Conservation (phyloP, 345 rosid genomes). For the Eutrema japonicum region DNA sequence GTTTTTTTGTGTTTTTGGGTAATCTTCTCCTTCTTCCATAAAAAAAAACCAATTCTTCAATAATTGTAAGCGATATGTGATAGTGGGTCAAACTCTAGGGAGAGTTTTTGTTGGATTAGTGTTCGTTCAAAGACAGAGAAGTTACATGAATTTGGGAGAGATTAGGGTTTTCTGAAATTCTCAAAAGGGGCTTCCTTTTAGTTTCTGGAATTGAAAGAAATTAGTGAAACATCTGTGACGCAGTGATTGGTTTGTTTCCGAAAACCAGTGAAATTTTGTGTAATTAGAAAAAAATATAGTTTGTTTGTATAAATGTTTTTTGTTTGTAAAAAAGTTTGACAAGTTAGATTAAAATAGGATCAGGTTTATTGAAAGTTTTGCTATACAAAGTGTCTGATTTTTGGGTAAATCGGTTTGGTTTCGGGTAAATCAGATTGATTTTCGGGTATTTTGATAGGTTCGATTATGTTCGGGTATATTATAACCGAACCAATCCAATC, state of each 20-base stretch:
- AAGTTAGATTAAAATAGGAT: too few relatives aligned
- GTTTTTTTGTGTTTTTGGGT: constrained; percentile 23
- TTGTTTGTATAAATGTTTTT: too few relatives aligned
- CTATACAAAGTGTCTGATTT: too few relatives aligned
- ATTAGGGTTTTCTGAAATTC: constrained; percentile 63
- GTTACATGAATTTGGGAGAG: not conserved
- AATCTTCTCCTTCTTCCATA: constrained; percentile 30
- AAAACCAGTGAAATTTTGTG: too few relatives aligned
- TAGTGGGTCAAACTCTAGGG: constrained; percentile 30
- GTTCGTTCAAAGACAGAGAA: constrained; percentile 2
- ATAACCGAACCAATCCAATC: too few relatives aligned
- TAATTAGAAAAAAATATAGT: too few relatives aligned
- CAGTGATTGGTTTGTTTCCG: constrained; percentile 33
- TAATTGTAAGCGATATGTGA: constrained; percentile 31
- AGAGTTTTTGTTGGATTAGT: not conserved
- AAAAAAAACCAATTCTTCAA: constrained; percentile 22
- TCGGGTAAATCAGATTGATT: too few relatives aligned
- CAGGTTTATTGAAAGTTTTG: too few relatives aligned
- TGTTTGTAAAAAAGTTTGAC: too few relatives aligned
- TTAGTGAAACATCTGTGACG: constrained; percentile 24
- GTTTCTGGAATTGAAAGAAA: not conserved
- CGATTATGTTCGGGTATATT: too few relatives aligned
- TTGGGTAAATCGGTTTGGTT: too few relatives aligned
- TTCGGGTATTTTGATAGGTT: too few relatives aligned
- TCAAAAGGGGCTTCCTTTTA: not conserved